Evolutionary conservation across 2,329 filamentous ascomycete genomes (phyloP).

Genomic region (Mollisia scopiformis): DNA sequence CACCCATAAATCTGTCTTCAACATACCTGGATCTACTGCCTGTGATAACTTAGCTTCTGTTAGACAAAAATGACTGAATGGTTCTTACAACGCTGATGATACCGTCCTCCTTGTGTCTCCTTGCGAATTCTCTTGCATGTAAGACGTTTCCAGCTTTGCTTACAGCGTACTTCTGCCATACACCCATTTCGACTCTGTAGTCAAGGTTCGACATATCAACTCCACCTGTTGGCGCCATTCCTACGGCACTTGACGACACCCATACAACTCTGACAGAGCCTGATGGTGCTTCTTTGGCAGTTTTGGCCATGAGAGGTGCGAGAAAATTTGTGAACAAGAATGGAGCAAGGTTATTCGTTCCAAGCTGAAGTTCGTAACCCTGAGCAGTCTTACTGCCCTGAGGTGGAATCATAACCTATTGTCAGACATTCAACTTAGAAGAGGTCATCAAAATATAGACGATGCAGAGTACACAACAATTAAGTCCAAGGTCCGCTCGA

Average conservation of each 20-base stretch:
- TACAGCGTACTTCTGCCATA: slow-evolving; percentile 17
- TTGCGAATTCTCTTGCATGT: slow-evolving; percentile 19
- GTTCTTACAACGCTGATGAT: slow-evolving; percentile 20
- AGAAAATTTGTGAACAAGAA: slow-evolving; percentile 41
- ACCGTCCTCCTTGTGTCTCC: slow-evolving; percentile 13
- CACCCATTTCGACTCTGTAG: slow-evolving; percentile 17
- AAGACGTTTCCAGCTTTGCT: slow-evolving; percentile 26
- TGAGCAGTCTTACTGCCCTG: slow-evolving; percentile 23
- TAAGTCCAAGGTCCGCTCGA: too few species aligned
- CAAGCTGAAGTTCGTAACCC: slow-evolving; percentile 40
- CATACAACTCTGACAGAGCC: slow-evolving; percentile 36
- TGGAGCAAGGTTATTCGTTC: slow-evolving; percentile 39
- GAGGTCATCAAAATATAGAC: too few species aligned
- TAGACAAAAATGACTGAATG: background rate
- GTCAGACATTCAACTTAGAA: too few species aligned
- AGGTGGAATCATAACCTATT: slow-evolving; percentile 38
- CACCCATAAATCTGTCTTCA: slow-evolving; percentile 18
- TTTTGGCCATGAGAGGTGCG: slow-evolving; percentile 34
- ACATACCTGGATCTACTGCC: slow-evolving; percentile 23
- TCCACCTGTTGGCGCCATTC: slow-evolving; percentile 9
- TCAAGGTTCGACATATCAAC: slow-evolving; percentile 22
- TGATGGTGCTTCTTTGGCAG: slow-evolving; percentile 24
- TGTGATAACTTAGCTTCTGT: background rate
- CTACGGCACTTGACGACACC: slow-evolving; percentile 32
- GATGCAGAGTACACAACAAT: too few species aligned